A percentile compares a stretch with the other conserved stretches of the same genome.
Evolutionary conservation across 768 basidiomycete species (phyloP).

Genomic region (Royoungia palumana): DNA sequence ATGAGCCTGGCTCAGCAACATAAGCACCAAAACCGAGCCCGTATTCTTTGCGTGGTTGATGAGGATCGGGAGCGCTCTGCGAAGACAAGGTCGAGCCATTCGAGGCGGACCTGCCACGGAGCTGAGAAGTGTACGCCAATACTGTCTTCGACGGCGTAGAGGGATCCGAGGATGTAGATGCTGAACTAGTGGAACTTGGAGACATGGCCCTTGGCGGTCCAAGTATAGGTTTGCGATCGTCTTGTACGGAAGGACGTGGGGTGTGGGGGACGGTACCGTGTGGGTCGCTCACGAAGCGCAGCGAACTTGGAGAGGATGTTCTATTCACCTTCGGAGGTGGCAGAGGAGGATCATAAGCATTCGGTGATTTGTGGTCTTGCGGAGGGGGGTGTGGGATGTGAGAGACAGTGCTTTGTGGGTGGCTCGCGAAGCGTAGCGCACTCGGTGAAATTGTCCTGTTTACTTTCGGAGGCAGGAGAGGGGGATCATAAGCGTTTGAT

Average conservation of each 20-base stretch:
- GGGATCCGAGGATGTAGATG: slow-evolving; percentile 31
- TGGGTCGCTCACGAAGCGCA: too few species aligned
- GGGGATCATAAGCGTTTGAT: slow-evolving; percentile 75
- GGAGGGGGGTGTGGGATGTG: slow-evolving; percentile 12
- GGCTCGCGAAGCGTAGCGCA: slow-evolving; percentile 22
- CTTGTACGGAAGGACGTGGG: slow-evolving; percentile 6
- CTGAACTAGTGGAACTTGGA: slow-evolving; percentile 22
- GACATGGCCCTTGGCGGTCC: slow-evolving; percentile 32
- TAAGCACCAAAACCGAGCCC: slow-evolving; percentile 23
- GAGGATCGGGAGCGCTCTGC: slow-evolving; percentile 17
- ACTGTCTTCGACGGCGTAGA: slow-evolving; percentile 34
- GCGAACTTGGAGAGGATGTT: slow-evolving; percentile 24
- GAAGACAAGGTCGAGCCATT: slow-evolving; percentile 43
- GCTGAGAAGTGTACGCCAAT: slow-evolving; percentile 15
- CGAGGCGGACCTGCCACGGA: slow-evolving; percentile 43
- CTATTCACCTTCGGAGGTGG: slow-evolving; percentile 43
- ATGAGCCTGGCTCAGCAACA: slow-evolving; percentile 16
- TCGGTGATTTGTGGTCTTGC: slow-evolving; percentile 18
- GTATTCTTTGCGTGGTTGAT: slow-evolving; percentile 25
- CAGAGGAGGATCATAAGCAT: slow-evolving; percentile 79
- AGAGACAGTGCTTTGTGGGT: slow-evolving; percentile 11
- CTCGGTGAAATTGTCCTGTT: slow-evolving; percentile 25
- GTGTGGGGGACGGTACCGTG: too few species aligned
- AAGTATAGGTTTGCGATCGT: slow-evolving; percentile 20
- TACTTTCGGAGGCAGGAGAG: slow-evolving; percentile 52